A percentile compares a stretch with the other conserved stretches of the same genome.
Evolutionary conservation across 148 eudicot genomes (phyloP).

Genomic region (Camellia lanceoleosa): DNA sequence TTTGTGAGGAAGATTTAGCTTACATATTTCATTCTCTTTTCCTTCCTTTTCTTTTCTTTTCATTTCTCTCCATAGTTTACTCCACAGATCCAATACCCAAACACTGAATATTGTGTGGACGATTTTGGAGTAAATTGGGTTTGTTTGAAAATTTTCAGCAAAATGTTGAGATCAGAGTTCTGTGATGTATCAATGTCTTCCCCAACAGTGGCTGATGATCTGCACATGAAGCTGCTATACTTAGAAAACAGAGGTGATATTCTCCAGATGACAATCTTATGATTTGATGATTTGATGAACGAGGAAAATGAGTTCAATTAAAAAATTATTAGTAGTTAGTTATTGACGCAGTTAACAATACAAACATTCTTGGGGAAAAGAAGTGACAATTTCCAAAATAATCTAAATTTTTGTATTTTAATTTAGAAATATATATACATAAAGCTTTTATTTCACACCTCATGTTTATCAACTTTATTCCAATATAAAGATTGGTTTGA

Average conservation of each 20-base stretch:
- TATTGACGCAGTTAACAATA: too few relatives aligned
- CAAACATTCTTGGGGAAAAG: too few relatives aligned
- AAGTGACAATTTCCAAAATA: too few relatives aligned
- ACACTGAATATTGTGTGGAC: too few relatives aligned
- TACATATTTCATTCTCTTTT: too few relatives aligned
- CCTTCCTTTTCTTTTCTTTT: too few relatives aligned
- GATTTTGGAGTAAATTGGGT: not conserved
- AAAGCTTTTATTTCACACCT: constrained; percentile 7
- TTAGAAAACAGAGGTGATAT: constrained; percentile 48
- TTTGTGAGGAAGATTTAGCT: too few relatives aligned
- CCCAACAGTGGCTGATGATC: constrained; percentile 34
- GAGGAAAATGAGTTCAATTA: not conserved
- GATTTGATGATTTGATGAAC: not conserved
- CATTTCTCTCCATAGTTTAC: too few relatives aligned
- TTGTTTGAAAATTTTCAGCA: not conserved
- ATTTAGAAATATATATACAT: not conserved
- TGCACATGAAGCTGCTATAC: constrained; percentile 43
- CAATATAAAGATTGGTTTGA: constrained; percentile 23
- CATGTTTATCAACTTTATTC: constrained; percentile 25
- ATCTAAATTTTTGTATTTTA: too few relatives aligned
- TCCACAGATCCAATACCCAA: too few relatives aligned
- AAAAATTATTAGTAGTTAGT: not conserved
- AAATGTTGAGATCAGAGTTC: not conserved
- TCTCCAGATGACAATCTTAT: not conserved
- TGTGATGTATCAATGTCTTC: constrained; percentile 20